phyloP scores from a whole-genome alignment of 345 rosid species.

The Orychophragmus violaceus region DNA sequence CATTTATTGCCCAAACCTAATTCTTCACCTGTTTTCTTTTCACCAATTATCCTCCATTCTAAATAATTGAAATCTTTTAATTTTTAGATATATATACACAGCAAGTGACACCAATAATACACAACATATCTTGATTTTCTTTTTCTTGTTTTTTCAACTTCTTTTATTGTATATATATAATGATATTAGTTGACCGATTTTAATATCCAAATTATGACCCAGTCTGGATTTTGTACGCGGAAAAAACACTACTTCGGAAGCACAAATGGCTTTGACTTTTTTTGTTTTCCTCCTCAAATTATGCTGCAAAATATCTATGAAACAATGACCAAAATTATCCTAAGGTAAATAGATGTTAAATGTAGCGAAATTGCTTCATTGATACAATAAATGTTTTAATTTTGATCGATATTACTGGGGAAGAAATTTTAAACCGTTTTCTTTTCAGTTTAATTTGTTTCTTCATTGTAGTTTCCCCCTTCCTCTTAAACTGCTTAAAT shows the following conservation, averaged over 20 bases:
- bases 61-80: neutral
- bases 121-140: too few relatives aligned
- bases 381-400: neutral
- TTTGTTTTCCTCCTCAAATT: neutral
- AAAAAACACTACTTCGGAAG: neutral
- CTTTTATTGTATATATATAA: too few relatives aligned
- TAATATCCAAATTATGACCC: neutral
- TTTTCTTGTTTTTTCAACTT: too few relatives aligned
- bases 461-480: neutral
- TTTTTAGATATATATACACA: neutral
- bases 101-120: constrained; percentile 1
- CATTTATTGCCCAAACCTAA: constrained; percentile 30
- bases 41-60: constrained; percentile 10
- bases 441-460: neutral
- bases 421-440: too few relatives aligned
- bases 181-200: neutral
- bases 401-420: neutral
- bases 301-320: neutral
- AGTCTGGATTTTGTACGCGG: constrained; percentile 8
- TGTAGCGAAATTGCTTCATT: neutral
- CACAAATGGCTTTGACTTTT: constrained; percentile 17
- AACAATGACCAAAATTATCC: neutral
- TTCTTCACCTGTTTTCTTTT: constrained; percentile 33
- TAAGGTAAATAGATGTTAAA: neutral
- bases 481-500: neutral